phyloP scores from a whole-genome alignment of 2,329 filamentous ascomycete species.

The Epichloe typhina region DNA sequence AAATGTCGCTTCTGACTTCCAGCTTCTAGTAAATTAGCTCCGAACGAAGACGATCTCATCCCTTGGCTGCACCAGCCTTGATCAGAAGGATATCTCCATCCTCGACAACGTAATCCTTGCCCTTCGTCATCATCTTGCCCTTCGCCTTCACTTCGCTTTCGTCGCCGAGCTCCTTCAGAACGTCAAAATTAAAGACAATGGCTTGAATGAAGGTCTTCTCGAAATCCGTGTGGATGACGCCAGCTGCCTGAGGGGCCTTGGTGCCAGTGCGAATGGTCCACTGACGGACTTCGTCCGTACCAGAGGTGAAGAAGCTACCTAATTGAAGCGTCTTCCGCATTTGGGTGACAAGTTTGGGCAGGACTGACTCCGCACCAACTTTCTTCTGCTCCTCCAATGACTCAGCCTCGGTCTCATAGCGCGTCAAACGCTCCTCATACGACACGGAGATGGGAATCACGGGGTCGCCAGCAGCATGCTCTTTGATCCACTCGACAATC shows the following conservation, averaged over 20 bases:
- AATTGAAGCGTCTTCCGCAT: constrained; percentile 91
- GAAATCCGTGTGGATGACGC: constrained; percentile 96
- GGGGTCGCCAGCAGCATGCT: constrained; percentile 73
- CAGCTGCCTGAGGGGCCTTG: constrained; percentile 94
- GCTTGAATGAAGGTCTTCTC: constrained; percentile 99
- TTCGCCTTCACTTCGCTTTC: constrained; percentile 82
- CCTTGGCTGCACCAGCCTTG: constrained; percentile 77
- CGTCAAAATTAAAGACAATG: constrained; percentile 79
- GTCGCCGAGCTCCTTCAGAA: constrained; percentile 75
- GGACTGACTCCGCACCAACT: constrained; percentile 70
- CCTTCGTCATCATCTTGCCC: constrained; percentile 96
- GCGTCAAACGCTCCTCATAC: constrained; percentile 84
- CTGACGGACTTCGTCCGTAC: constrained; percentile 90
- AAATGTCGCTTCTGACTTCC: not conserved
- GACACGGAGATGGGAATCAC: constrained; percentile 87
- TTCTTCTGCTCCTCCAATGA: constrained; percentile 79
- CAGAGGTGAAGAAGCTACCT: constrained; percentile 93
- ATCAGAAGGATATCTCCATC: constrained; percentile 76
- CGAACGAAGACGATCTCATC: constrained; percentile 20
- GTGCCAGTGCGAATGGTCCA: constrained; percentile 95
- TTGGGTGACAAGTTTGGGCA: constrained; percentile 81
- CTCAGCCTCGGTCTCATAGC: constrained; percentile 64
- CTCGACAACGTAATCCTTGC: constrained; percentile 88
- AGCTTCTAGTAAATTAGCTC: not conserved
- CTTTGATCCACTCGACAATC: constrained; percentile 91